Evolutionary conservation across 805 yeast species (phyloP).

Genomic region (Tetrapisispora iriomotensis): DNA sequence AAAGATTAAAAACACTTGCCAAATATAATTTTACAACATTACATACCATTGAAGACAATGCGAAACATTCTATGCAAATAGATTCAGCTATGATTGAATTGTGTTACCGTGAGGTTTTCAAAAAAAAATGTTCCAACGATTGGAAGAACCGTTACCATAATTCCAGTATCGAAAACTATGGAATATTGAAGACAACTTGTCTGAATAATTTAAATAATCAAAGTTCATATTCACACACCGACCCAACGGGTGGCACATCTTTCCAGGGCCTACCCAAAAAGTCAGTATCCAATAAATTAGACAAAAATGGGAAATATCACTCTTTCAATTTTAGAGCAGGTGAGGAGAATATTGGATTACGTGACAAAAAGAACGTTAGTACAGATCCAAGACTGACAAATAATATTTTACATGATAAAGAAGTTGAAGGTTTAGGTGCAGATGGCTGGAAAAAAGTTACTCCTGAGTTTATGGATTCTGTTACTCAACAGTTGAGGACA

Average conservation of each 20-base stretch:
- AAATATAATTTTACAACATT: conserved; percentile 20
- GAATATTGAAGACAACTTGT: no score
- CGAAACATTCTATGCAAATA: conserved; percentile 11
- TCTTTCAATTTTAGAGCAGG: conserved; percentile 89
- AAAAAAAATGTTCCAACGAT: conserved; percentile 27
- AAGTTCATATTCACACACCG: no score
- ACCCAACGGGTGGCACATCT: no score
- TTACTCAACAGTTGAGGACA: conserved; percentile 44
- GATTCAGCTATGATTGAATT: conserved; percentile 67
- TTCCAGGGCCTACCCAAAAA: conserved; percentile 4
- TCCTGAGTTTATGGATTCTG: conserved; percentile 42
- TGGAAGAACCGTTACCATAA: conserved; percentile 43
- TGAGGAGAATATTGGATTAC: conserved; percentile 70
- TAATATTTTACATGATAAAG: conserved; percentile 52
- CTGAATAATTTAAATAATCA: no score
- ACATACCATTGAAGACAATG: conserved; percentile 9
- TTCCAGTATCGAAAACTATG: conserved; percentile 9
- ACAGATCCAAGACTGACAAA: conserved; percentile 72
- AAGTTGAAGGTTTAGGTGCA: conserved; percentile 66
- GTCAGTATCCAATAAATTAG: not conserved
- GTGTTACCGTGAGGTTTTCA: conserved; percentile 59
- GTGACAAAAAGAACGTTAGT: conserved; percentile 74
- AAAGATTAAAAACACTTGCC: conserved; percentile 32
- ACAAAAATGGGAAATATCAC: conserved; percentile 14
- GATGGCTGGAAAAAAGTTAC: conserved; percentile 49